phyloP scores from a whole-genome alignment of 345 rosid species.

The Citrus inodora region DNA sequence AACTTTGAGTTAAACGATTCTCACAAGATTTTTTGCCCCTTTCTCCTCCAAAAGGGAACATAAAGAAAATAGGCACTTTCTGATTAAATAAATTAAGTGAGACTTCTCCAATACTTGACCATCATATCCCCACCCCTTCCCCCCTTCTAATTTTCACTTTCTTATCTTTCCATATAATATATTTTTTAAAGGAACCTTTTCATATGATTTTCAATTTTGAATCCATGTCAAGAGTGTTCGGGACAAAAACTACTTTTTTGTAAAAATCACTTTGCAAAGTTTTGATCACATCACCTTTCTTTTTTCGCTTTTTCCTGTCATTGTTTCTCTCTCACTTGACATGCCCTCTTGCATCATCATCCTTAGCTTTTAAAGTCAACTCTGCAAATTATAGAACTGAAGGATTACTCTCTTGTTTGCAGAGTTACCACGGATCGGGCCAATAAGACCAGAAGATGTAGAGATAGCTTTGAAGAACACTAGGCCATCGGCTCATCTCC shows the following conservation, averaged over 20 bases:
- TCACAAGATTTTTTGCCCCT: neutral
- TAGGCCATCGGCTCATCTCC: constrained; percentile 93
- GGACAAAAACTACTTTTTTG: neutral
- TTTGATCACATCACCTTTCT: neutral
- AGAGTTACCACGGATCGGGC: constrained; percentile 87
- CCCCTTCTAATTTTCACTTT: neutral
- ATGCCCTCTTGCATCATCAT: neutral
- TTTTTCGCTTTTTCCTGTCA: neutral
- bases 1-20: neutral
- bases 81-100: neutral
- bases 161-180: neutral
- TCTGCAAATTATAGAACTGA: neutral
- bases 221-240: neutral
- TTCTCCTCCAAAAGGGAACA: neutral
- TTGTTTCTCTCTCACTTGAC: neutral
- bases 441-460: constrained; percentile 60
- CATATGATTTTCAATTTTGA: neutral
- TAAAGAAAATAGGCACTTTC: neutral
- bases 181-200: too few species aligned
- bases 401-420: constrained; percentile 16
- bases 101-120: neutral
- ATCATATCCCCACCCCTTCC: too few species aligned
- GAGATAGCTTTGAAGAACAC: constrained; percentile 79
- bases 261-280: neutral
- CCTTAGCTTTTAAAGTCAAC: neutral